Evolutionary conservation across 345 rosid genomes (phyloP).

Genomic region (Salix udensis): DNA sequence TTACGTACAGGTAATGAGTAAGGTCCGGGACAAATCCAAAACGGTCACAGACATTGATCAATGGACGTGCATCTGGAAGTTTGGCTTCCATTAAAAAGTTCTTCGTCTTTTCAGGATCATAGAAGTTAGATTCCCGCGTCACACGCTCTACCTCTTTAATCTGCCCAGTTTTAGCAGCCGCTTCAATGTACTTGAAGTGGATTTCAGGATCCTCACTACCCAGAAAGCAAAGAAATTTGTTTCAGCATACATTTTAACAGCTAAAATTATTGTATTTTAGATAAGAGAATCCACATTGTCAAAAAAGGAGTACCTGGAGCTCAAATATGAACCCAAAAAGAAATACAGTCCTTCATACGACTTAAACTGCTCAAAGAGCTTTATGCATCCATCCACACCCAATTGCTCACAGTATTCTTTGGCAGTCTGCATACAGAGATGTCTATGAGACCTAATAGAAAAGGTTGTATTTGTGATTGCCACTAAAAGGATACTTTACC

Average conservation of each 20-base stretch:
- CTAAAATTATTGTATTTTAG: neutral
- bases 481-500: conserved; percentile 32
- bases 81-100: conserved; percentile 97
- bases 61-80: conserved; percentile 95
- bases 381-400: conserved; percentile 91
- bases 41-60: conserved; percentile 94
- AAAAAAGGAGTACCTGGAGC: conserved; percentile 66
- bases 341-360: conserved; percentile 95
- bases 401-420: conserved; percentile 94
- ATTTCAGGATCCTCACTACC: conserved; percentile 96
- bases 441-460: neutral
- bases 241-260: neutral
- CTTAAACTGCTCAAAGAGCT: conserved; percentile 89
- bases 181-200: conserved; percentile 95
- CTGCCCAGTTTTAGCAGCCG: conserved; percentile 87
- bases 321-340: conserved; percentile 88
- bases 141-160: conserved; percentile 98
- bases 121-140: conserved; percentile 91
- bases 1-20: conserved; percentile 85
- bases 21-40: conserved; percentile 94
- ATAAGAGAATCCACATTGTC: neutral
- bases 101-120: conserved; percentile 92
- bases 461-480: conserved; percentile 11
- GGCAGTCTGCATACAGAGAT: conserved; percentile 54
- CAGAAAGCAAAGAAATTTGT: neutral